These are phyloP conservation scores for Botrytis deweyae DNA, from an alignment of 2,329 filamentous ascomycete genomes.

Conservation along the genomic window DNA sequence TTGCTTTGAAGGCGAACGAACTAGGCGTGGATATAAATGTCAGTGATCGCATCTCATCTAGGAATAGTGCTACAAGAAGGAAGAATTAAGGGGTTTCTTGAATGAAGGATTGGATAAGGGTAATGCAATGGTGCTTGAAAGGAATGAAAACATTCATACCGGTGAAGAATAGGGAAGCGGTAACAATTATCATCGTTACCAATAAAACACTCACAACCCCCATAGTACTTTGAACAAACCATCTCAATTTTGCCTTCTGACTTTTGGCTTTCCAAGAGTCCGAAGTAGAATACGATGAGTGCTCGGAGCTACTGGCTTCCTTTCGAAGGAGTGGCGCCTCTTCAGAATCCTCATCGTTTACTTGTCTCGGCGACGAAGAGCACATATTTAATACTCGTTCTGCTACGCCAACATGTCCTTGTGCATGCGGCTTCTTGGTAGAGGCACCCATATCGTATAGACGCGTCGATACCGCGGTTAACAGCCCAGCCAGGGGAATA, in stretches of 20 bases:
- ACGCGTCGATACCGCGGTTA: constrained; percentile 27
- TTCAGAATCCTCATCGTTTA: constrained; percentile 25
- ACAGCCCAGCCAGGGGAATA: constrained; percentile 28
- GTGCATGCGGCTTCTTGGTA: constrained; percentile 14
- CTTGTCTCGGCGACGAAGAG: background rate
- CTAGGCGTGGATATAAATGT: constrained; percentile 16
- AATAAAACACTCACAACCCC: constrained; percentile 30
- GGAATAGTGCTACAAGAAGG: background rate
- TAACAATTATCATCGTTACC: constrained; percentile 33
- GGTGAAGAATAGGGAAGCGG: constrained; percentile 31
- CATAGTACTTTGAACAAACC: constrained; percentile 32
- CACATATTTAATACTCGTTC: constrained; percentile 12
- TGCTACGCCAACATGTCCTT: background rate
- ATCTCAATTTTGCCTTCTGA: constrained; percentile 10
- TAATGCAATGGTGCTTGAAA: background rate
- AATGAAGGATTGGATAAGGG: background rate
- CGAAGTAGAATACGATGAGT: background rate
- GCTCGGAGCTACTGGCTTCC: constrained; percentile 17
- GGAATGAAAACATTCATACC: background rate
- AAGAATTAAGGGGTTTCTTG: background rate
- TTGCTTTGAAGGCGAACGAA: constrained; percentile 25
- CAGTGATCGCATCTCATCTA: background rate
- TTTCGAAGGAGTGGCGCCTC: constrained; percentile 31
- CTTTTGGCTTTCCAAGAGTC: background rate
- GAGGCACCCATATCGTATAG: constrained; percentile 33